Evolutionary conservation across 2,329 filamentous ascomycete genomes (phyloP), one percentile per base, ranked within the genome.

Genomic region (Didymella keratinophila): DNA sequence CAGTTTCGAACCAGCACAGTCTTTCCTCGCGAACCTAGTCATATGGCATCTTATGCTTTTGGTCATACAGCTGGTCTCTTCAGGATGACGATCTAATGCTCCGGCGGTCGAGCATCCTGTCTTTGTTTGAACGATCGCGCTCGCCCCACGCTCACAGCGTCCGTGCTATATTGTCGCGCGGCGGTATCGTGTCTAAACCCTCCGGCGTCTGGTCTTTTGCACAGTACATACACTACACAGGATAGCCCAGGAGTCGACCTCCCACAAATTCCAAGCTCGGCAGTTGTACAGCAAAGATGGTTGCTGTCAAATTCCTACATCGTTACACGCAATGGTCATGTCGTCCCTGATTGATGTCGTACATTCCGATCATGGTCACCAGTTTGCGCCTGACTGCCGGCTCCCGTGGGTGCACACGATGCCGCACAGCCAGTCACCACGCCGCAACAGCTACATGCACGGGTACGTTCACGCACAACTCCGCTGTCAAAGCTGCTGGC

Each of bases 361-460:
- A 54, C 56, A 58, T 54, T 58, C 56, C 56, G 50, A 54, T 50
- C 45, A 58, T 25, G 18, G 27, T 46, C 51, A 51, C 45, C 30
- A 41, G 41, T 45, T 18, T 41, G 21, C 11, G 10, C 9, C 37
- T 28, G 39, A 11, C 32, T 54, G 20, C 27, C 30, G n/a, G 32
- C 18, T n/a, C 9, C 36, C 25, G 20, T 25, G 16, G 18, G 10
- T 16, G 18, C 12, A 23, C 21, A 44, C 34, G n/a, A 41, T 28
- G 16, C 20, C n/a, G 42, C 42, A 47, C 21, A 43, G 47, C 27
- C 32, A 52, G 28, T 30, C 44, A 52, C 42, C 42, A 25, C 8
- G 12, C 3, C 12, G 12, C 6, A 20, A 27, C 16, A n/a, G 14
- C 30, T 41, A 10, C 10, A 20, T 39, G 2, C 16, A 14, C 28